Conservation (phyloP, 768 basidiomycete species). For the Mycena filopes region DNA sequence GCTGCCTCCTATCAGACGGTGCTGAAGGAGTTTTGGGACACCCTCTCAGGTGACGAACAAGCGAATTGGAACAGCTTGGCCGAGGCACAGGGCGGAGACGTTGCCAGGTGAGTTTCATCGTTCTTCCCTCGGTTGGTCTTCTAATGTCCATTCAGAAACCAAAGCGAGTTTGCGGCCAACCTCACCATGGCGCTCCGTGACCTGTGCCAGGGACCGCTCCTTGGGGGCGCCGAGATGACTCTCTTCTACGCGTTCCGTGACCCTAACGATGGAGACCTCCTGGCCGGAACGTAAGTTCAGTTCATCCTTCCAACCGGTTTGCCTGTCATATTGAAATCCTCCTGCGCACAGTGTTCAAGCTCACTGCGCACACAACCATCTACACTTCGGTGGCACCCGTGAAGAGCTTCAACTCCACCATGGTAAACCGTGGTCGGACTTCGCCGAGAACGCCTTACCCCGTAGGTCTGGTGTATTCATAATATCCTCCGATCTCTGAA, state of each 20-base stretch:
- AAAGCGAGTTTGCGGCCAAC: background rate
- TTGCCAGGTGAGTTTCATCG: background rate
- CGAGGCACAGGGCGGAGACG: background rate
- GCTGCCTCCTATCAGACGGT: slow-evolving; percentile 12
- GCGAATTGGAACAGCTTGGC: background rate
- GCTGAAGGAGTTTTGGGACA: slow-evolving; percentile 16
- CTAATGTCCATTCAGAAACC: background rate
- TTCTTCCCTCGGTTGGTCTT: too few species aligned
- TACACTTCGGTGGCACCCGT: slow-evolving; percentile 4
- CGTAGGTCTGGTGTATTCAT: slow-evolving; percentile 8
- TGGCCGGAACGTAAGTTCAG: slow-evolving; percentile 12
- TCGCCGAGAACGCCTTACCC: slow-evolving; percentile 2
- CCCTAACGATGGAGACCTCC: slow-evolving; percentile 4
- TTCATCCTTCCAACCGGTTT: too few species aligned
- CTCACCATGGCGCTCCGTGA: background rate
- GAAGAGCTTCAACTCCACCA: slow-evolving; percentile 9
- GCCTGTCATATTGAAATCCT: background rate
- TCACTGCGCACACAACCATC: background rate
- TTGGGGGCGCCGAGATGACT: slow-evolving; percentile 20
- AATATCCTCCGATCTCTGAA: background rate
- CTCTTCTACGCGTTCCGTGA: slow-evolving; percentile 22
- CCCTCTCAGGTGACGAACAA: background rate
- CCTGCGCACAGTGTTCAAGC: background rate
- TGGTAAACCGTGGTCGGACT: slow-evolving; percentile 9
- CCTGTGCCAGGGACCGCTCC: slow-evolving; percentile 4